Base-by-base conservation (phyloP, 2,329 filamentous ascomycete genomes). In the Fusarium sp. region DNA sequence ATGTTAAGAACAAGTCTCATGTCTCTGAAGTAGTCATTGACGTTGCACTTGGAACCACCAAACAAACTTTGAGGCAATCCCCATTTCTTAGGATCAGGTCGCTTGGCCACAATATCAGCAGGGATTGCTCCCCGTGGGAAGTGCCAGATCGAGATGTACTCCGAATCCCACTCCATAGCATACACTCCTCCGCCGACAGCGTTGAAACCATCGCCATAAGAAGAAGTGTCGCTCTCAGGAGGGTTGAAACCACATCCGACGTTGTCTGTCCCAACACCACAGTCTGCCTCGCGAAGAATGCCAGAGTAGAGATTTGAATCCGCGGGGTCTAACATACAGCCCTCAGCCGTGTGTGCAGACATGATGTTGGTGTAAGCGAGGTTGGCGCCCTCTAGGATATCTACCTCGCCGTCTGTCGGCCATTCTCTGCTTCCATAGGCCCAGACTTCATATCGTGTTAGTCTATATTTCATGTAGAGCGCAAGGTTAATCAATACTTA, bases 1-100 rank as follows among this genome's bases (percentile, higher is more conserved):
- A 89, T 94, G 75, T 94, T 90, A 73, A 94, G 86, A 43, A 93
- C 89, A 60, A 97, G 87, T 70, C 88, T 88, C 84, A 94, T 87
- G 54, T 91, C 83, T 56, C 83, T 85, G 80, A 95, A 94, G 72
- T 88, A 86, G 0, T 80, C 78, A 63, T 90, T 83, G 62, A 94
- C 88, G 29, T 93, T 84, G 76, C 94, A 97, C 27, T 76, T 77
- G 16, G 78, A 74, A 4, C 84, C 86, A 2, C 92, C 92, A 20
- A 95, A 97, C 8, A 87, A 80, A 2, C 91, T 92, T 10, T 88
- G 80, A 0, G 94, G 93, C 3, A 82, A 81, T 1, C 90, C 91
- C 93, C 93, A 97, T 18, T 76, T 79, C 1, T 80, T 78, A 0
- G 93, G 92, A 43, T 91, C 81, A 0, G 93, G 93, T 8, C 73